A percentile compares a stretch with the other conserved stretches of the same genome.
phyloP scores from a whole-genome alignment of 2,329 filamentous ascomycete species.

The Arachnomyces sp. region DNA sequence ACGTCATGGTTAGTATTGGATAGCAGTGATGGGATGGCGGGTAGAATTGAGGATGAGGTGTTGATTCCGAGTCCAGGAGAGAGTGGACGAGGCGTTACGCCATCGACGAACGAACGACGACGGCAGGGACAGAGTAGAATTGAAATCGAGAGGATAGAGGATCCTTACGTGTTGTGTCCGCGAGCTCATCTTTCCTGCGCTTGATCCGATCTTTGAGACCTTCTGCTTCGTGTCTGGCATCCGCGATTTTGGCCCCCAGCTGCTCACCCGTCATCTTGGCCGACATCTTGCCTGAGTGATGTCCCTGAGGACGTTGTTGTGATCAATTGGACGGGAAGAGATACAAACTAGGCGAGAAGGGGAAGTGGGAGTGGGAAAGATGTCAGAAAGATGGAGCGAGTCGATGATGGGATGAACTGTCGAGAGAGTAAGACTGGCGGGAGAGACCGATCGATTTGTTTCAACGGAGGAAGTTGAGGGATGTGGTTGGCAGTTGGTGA shows the following conservation, averaged over 20 bases:
- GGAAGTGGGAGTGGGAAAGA: conserved; percentile 24
- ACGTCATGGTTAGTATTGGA: conserved; percentile 2
- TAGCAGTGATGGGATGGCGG: background rate
- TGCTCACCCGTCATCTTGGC: conserved; percentile 44
- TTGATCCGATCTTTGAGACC: conserved; percentile 97
- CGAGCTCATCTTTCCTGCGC: conserved; percentile 99
- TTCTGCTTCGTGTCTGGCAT: conserved; percentile 93
- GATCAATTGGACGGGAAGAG: conserved; percentile 15
- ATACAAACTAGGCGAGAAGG: conserved; percentile 34
- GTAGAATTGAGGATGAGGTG: background rate
- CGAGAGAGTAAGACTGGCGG: no score
- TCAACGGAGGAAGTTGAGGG: conserved; percentile 8
- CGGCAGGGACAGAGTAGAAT: background rate
- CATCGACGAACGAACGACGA: background rate
- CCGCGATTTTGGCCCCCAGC: conserved; percentile 89
- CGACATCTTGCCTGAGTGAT: conserved; percentile 31
- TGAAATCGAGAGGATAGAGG: conserved; percentile 12
- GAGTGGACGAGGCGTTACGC: background rate
- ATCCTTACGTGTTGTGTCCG: conserved; percentile 88
- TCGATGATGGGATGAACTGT: no score
- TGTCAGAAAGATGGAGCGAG: conserved; percentile 4
- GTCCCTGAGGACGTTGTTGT: conserved; percentile 18
- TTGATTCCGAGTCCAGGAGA: no score
- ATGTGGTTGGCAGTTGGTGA: background rate
- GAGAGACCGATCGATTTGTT: conserved; percentile 3